Conservation (phyloP, 2,329 filamentous ascomycete genomes). For the Monosporascus sp. region DNA sequence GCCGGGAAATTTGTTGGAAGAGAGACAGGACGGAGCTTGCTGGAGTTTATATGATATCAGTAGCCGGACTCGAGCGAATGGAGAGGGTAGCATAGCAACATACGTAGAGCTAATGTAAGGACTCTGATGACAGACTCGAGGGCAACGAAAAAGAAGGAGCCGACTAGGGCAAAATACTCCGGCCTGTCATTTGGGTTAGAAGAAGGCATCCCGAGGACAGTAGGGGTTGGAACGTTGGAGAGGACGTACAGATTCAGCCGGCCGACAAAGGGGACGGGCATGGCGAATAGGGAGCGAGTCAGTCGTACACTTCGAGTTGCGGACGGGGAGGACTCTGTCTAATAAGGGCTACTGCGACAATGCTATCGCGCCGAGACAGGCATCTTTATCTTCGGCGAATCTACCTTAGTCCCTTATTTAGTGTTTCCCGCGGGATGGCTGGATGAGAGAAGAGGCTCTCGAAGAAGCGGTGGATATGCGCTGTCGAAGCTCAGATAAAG, state of each 20-base stretch:
- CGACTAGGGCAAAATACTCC: conserved; percentile 83
- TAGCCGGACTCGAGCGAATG: conserved; percentile 1
- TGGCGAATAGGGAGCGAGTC: conserved; percentile 14
- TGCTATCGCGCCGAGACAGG: background rate
- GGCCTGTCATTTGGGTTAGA: conserved; percentile 40
- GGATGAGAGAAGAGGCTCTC: background rate
- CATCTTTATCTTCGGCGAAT: background rate
- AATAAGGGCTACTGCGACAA: background rate
- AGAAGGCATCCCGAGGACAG: background rate
- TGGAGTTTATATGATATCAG: conserved; percentile 29
- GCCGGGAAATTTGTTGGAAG: conserved; percentile 76
- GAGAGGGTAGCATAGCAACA: conserved; percentile 43
- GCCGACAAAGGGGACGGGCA: conserved; percentile 35
- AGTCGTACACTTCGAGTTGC: background rate
- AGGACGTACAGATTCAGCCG: conserved; percentile 32
- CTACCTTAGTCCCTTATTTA: background rate
- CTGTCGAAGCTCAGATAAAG: background rate
- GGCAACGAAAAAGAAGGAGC: conserved; percentile 75
- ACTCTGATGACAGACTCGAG: conserved; percentile 80
- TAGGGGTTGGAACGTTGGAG: background rate
- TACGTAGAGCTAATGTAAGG: conserved; percentile 82
- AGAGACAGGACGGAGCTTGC: conserved; percentile 75
- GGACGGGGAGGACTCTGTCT: background rate
- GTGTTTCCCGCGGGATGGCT: background rate
- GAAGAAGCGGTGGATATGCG: background rate